phyloP scores from a whole-genome alignment of 2,329 filamentous ascomycete genomes.

The Pseudofabraea citricarpa region DNA sequence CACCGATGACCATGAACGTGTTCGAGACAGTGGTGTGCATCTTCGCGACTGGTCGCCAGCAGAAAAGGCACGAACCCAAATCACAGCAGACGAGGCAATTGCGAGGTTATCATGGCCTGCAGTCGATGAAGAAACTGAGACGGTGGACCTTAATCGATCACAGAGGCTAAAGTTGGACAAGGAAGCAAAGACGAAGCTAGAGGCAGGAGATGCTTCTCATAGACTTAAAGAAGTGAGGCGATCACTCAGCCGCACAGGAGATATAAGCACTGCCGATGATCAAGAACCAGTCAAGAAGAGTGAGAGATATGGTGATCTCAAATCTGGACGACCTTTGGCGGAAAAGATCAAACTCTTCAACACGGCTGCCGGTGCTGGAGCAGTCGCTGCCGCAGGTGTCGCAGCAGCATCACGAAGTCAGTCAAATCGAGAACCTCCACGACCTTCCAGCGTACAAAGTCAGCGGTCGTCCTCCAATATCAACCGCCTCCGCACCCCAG shows the following conservation, averaged over 20 bases:
- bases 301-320: conserved; percentile 23
- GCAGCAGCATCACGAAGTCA: conserved; percentile 16
- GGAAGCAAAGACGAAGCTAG: conserved; percentile 2
- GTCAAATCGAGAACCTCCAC: conserved; percentile 21
- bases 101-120: conserved; percentile 32
- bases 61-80: conserved; percentile 20
- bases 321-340: conserved; percentile 16
- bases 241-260: not conserved
- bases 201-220: too few relatives aligned
- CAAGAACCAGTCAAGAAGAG: conserved; percentile 9
- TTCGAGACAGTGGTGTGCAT: conserved; percentile 51
- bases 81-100: conserved; percentile 29
- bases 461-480: conserved; percentile 24
- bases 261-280: too few relatives aligned
- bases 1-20: conserved; percentile 18
- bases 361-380: conserved; percentile 19
- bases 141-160: conserved; percentile 33
- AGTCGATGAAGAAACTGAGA: conserved; percentile 41
- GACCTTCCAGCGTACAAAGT: conserved; percentile 22
- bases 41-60: conserved; percentile 39
- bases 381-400: conserved; percentile 14
- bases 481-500: conserved; percentile 26
- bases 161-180: conserved; percentile 14
- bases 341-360: conserved; percentile 17
- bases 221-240: too few relatives aligned